These are phyloP conservation scores for Papiliotrema nemorosa DNA, from an alignment of 1,284 basidiomycete genomes.

Conservation along the genomic window DNA sequence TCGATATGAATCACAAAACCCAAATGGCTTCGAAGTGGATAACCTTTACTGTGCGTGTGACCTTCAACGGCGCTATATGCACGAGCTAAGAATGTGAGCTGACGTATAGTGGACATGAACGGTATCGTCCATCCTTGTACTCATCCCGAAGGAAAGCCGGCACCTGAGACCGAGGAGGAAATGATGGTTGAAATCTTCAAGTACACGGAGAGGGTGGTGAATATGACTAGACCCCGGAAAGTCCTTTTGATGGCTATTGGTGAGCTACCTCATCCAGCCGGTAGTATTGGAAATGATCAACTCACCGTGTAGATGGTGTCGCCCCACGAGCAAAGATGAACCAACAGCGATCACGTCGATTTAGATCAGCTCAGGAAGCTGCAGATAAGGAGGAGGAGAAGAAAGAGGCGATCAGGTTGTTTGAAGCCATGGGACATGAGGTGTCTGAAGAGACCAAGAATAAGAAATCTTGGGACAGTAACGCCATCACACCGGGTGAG, in stretches of 20 bases:
- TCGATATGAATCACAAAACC: conserved; percentile 80
- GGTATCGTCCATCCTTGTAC: conserved; percentile 92
- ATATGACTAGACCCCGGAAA: conserved; percentile 93
- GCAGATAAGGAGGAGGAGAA: conserved; percentile 86
- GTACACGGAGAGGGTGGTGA: conserved; percentile 96
- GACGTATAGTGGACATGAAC: conserved; percentile 51
- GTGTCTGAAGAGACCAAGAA: conserved; percentile 79
- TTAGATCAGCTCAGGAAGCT: conserved; percentile 91
- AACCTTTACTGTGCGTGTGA: conserved; percentile 77
- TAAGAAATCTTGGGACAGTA: conserved; percentile 92
- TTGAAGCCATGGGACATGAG: conserved; percentile 92
- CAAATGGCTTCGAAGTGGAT: conserved; percentile 96
- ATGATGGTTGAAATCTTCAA: conserved; percentile 99
- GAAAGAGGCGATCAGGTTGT: conserved; percentile 73
- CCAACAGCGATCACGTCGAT: conserved; percentile 93
- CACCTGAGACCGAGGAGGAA: conserved; percentile 95
- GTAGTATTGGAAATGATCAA: conserved; percentile 11
- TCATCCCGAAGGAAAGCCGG: conserved; percentile 91
- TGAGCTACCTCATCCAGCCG: too few species aligned
- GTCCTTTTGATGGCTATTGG: conserved; percentile 98
- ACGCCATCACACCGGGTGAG: conserved; percentile 87
- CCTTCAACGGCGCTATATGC: conserved; percentile 20
- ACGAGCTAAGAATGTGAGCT: conserved; percentile 1
- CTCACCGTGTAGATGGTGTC: conserved; percentile 69
- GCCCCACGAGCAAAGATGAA: conserved; percentile 99